Evolutionary conservation across 441 rosid genomes (phyloP), one percentile per base, ranked within the genome.

Genomic region (Metrosideros polymorpha): DNA sequence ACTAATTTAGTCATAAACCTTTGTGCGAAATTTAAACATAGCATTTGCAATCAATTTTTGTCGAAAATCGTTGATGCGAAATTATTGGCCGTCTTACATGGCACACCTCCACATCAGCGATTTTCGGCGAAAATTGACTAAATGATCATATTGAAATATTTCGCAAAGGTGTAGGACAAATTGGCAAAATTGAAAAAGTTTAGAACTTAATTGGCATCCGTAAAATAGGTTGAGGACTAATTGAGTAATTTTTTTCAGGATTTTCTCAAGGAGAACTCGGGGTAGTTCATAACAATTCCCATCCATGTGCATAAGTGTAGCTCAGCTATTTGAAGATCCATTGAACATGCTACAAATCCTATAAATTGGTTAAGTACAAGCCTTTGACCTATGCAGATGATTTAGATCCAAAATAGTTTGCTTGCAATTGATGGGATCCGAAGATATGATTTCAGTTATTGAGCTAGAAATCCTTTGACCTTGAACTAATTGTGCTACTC

Each of bases 41-140:
- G 25, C 5, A 4, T 8, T 29, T 59, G 29, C 10, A 59, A 32
- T 71, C 4, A 39, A 10, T 22, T 71, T 71, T 39, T 0, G 5
- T 12, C 1, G 1, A 25, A 71, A 43, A n/a, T n/a, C n/a, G n/a
- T n/a, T n/a, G n/a, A n/a, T n/a, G n/a, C n/a, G n/a, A n/a, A n/a
- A n/a, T n/a, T n/a, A n/a, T n/a, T n/a, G n/a, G n/a, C n/a, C n/a
- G n/a, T n/a, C n/a, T n/a, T n/a, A n/a, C n/a, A n/a, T n/a, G n/a
- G n/a, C n/a, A n/a, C n/a, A n/a, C n/a, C n/a, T n/a, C n/a, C n/a
- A n/a, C n/a, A n/a, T 32, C 0, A 18, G 0, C 4, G 1, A 22
- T 35, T 35, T 71, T 22, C 0, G 0, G 0, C 0, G 1, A 39
- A 19, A 71, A 71, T 35, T 39, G 2, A 39, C 0, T 1, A 3